Evolutionary conservation across 371 early-diverging fungal species (phyloP).

Genomic region (Parasitella parasitica): DNA sequence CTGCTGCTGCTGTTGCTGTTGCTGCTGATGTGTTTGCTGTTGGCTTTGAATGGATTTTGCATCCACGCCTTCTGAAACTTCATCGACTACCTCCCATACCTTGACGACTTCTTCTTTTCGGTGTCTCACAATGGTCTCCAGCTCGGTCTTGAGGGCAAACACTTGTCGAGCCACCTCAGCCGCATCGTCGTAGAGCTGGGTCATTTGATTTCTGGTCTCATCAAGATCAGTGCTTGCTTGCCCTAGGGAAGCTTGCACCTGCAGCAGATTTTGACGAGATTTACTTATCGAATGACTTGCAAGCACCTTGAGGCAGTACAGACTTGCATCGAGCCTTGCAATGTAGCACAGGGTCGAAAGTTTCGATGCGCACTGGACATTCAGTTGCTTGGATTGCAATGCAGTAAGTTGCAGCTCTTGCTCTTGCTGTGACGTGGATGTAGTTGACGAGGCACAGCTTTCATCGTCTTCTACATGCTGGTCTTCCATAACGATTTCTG

Average conservation of each 20-base stretch:
- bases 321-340: constrained; percentile 52
- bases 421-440: background rate
- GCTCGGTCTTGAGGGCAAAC: constrained; percentile 51
- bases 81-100: constrained; percentile 64
- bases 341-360: constrained; percentile 33
- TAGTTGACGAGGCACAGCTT: background rate
- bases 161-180: constrained; percentile 58
- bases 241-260: constrained; percentile 45
- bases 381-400: constrained; percentile 3
- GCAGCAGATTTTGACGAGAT: constrained; percentile 38
- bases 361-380: constrained; percentile 11
- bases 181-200: constrained; percentile 55
- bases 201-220: constrained; percentile 49
- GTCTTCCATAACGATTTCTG: constrained; percentile 30
- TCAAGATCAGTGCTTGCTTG: constrained; percentile 53
- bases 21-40: constrained; percentile 3
- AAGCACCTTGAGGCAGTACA: constrained; percentile 58
- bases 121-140: constrained; percentile 55
- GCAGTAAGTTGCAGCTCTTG: background rate
- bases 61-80: constrained; percentile 46
- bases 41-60: constrained; percentile 14
- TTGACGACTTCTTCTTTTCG: constrained; percentile 62
- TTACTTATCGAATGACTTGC: constrained; percentile 43
- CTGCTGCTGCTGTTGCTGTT: background rate
- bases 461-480: background rate